Evolutionary conservation across 139 green algal genomes (phyloP).

Genomic region (Coelastrella sp.): DNA sequence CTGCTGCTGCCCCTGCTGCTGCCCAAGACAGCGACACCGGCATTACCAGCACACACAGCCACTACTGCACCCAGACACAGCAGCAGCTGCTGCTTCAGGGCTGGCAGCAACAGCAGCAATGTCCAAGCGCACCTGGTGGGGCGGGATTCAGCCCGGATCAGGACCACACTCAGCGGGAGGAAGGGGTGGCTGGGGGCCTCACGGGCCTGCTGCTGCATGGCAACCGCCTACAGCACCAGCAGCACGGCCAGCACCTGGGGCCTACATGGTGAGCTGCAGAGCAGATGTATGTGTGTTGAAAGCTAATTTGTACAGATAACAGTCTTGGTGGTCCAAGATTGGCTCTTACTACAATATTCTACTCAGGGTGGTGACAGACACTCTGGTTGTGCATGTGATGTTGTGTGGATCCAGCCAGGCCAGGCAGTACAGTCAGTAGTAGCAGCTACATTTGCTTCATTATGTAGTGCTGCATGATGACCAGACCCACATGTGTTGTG

Average conservation of each 20-base stretch:
- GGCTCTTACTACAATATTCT: too few species aligned
- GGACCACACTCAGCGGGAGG: not conserved
- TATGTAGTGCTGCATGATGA: too few species aligned
- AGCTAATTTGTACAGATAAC: too few species aligned
- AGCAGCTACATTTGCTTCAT: too few species aligned
- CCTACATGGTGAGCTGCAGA: slow-evolving; percentile 4
- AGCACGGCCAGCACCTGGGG: not conserved
- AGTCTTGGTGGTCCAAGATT: too few species aligned
- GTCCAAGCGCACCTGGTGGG: slow-evolving; percentile 1
- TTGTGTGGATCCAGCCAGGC: too few species aligned
- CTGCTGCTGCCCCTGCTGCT: not conserved
- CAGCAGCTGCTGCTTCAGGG: not conserved
- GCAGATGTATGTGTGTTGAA: not conserved
- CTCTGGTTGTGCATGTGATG: too few species aligned
- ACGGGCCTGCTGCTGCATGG: not conserved
- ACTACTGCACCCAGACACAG: slow-evolving; percentile 9
- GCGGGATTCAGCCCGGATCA: not conserved
- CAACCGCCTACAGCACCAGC: not conserved
- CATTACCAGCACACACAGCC: not conserved
- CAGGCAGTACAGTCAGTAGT: too few species aligned
- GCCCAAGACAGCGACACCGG: too few species aligned
- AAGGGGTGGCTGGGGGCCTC: not conserved
- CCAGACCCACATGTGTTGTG: too few species aligned
- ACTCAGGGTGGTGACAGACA: too few species aligned
- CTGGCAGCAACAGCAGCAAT: not conserved